These are phyloP conservation scores for Trichoderma citrinoviride DNA, from an alignment of 2,329 filamentous ascomycete species.

Conservation along the genomic window DNA sequence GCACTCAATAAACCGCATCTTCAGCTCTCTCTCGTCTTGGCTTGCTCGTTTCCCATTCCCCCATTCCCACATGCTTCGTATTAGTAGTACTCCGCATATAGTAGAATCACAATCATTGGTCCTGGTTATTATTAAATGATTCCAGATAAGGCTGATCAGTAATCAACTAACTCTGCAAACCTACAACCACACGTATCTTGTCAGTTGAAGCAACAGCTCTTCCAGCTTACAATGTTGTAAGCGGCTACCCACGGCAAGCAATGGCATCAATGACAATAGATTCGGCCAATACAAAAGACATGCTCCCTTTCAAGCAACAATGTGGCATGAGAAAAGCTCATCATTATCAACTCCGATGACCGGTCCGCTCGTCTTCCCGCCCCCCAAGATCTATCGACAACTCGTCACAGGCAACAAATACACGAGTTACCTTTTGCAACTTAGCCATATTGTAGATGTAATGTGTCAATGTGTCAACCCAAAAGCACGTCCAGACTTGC, in stretches of 20 bases:
- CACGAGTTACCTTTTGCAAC: not conserved
- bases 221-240: not conserved
- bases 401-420: not conserved
- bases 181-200: not conserved
- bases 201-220: too few species aligned
- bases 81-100: too few species aligned
- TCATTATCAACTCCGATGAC: conserved; percentile 8
- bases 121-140: not conserved
- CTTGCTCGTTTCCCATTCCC: not conserved
- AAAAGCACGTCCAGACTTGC: not conserved
- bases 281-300: too few species aligned
- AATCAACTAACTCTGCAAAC: not conserved
- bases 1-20: too few species aligned
- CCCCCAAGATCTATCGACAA: not conserved
- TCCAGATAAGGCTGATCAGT: not conserved
- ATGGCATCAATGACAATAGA: not conserved
- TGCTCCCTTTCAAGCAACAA: too few species aligned
- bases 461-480: not conserved
- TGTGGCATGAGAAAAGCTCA: too few species aligned
- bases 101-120: not conserved
- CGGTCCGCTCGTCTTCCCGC: conserved; percentile 3
- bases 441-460: not conserved
- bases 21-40: not conserved
- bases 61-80: too few species aligned
- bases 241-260: conserved; percentile 7